A percentile compares a stretch with the other conserved stretches of the same genome.
phyloP scores from a whole-genome alignment of 305 asterid species.

The Fraxinus paxiana region DNA sequence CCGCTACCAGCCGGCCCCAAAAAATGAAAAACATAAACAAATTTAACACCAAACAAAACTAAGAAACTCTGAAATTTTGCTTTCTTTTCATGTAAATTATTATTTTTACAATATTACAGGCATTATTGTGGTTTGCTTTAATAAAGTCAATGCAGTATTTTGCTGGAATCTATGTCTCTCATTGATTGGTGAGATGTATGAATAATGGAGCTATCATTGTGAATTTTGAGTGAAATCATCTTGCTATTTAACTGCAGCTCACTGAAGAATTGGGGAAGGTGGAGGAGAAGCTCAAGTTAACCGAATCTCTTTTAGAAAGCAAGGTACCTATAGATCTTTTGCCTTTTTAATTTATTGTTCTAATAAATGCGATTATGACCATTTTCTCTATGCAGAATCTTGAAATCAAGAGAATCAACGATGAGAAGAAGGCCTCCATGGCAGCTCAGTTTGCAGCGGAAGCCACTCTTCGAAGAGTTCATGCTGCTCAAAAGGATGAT shows the following conservation, averaged over 20 bases:
- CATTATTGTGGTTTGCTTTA: background rate
- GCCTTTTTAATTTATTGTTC: constrained; percentile 9
- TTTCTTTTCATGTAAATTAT: background rate
- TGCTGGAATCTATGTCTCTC: background rate
- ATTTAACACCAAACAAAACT: background rate
- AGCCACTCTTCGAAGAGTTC: constrained; percentile 98
- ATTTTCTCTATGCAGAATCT: constrained; percentile 62
- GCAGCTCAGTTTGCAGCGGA: constrained; percentile 99
- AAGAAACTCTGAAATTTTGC: background rate
- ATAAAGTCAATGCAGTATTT: background rate
- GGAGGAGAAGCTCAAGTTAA: constrained; percentile 83
- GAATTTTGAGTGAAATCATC: constrained; percentile 26
- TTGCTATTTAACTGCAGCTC: constrained; percentile 47
- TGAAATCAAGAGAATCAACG: constrained; percentile 90
- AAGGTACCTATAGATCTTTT: constrained; percentile 52
- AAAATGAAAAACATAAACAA: background rate
- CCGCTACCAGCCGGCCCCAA: background rate
- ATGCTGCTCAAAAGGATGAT: constrained; percentile 95
- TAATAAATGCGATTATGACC: constrained; percentile 7
- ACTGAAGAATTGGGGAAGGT: constrained; percentile 83
- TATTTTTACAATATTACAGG: background rate
- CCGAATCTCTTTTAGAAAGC: constrained; percentile 87
- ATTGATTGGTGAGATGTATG: background rate
- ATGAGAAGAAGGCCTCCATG: constrained; percentile 98
- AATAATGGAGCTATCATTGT: constrained; percentile 4